Conservation (phyloP, 2,329 filamentous ascomycete species). For the Colletotrichum horii region DNA sequence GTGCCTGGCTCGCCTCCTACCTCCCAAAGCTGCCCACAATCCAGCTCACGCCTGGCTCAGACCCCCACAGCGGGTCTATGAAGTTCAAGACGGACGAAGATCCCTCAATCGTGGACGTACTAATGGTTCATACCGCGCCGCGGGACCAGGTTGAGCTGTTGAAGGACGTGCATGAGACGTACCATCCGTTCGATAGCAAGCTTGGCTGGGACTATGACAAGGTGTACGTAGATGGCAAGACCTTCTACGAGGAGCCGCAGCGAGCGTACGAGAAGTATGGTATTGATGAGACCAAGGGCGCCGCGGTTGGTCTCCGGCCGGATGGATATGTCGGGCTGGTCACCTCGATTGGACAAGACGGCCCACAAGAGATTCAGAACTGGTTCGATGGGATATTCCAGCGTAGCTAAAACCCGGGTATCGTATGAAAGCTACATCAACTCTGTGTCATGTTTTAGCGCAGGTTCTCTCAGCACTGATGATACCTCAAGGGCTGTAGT, state of each 20-base stretch:
- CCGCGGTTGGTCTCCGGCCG: slow-evolving; percentile 9
- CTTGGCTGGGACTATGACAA: slow-evolving; percentile 62
- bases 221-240: slow-evolving; percentile 59
- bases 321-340: slow-evolving; percentile 17
- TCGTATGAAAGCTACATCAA: neutral
- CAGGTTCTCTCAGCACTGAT: neutral
- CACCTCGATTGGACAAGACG: neutral
- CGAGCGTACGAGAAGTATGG: slow-evolving; percentile 63
- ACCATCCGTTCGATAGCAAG: slow-evolving; percentile 17
- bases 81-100: slow-evolving; percentile 31
- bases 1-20: slow-evolving; percentile 39
- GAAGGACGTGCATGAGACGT: slow-evolving; percentile 46
- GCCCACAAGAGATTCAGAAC: neutral
- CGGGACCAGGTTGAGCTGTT: slow-evolving; percentile 57
- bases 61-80: slow-evolving; percentile 6
- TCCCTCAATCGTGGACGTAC: slow-evolving; percentile 49
- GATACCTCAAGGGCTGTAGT: neutral
- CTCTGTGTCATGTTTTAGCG: neutral
- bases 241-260: slow-evolving; percentile 58
- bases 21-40: slow-evolving; percentile 12
- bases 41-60: neutral
- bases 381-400: slow-evolving; percentile 11
- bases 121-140: slow-evolving; percentile 63
- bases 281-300: slow-evolving; percentile 41
- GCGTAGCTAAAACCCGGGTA: neutral